Evolutionary conservation across 1,284 basidiomycete species (phyloP).

Genomic region (Sporisorium iseilematis-ciliati): DNA sequence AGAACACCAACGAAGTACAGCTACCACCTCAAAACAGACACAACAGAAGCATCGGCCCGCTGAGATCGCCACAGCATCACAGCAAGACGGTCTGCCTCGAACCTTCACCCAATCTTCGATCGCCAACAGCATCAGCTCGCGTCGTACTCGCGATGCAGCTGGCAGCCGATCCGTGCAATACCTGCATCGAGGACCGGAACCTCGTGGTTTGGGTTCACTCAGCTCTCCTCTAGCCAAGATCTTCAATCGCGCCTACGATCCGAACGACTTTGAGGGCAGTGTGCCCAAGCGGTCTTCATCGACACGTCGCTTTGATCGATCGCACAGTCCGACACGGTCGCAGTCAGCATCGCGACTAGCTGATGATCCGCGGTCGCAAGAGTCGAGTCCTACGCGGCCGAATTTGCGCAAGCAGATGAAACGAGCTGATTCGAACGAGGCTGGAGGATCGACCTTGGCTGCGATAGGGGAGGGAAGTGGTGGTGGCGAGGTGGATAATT

Average conservation of each 20-base stretch:
- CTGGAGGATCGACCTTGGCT: not conserved
- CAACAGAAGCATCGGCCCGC: not conserved
- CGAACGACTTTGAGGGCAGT: slow-evolving; percentile 11
- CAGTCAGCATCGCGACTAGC: slow-evolving; percentile 4
- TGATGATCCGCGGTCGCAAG: not conserved
- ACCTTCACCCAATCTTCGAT: slow-evolving; percentile 27
- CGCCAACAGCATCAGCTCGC: slow-evolving; percentile 27
- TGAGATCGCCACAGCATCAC: not conserved
- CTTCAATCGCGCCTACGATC: slow-evolving; percentile 34
- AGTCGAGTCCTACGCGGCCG: slow-evolving; percentile 14
- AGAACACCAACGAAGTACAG: too few relatives aligned
- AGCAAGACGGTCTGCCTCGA: slow-evolving; percentile 22
- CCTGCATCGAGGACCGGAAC: slow-evolving; percentile 26
- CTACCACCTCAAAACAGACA: not conserved
- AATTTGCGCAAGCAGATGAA: not conserved
- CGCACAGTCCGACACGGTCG: slow-evolving; percentile 11
- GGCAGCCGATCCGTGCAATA: slow-evolving; percentile 20
- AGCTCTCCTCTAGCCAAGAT: slow-evolving; percentile 44
- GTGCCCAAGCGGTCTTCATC: slow-evolving; percentile 6
- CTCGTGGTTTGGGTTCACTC: slow-evolving; percentile 44
- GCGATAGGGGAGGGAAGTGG: slow-evolving; percentile 9
- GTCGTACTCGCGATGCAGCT: slow-evolving; percentile 16
- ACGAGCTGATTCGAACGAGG: slow-evolving; percentile 1
- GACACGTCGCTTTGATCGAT: slow-evolving; percentile 7
- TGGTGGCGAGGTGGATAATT: not conserved